A percentile compares a stretch with the other conserved stretches of the same genome.
Conservation (phyloP, 2,329 filamentous ascomycete species). For the Clonostachys chloroleuca region DNA sequence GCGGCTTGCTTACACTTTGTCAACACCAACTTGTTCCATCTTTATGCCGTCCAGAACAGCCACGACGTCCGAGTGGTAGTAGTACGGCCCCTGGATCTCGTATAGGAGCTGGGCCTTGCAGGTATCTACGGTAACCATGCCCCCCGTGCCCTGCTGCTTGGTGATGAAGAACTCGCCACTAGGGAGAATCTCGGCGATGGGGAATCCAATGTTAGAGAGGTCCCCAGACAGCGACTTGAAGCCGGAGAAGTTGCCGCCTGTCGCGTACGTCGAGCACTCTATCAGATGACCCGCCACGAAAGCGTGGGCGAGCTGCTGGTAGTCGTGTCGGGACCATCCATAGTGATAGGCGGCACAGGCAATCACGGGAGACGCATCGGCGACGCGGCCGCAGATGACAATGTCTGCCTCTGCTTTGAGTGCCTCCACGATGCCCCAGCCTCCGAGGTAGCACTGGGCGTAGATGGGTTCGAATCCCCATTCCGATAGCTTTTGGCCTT, state of each 20-base stretch:
- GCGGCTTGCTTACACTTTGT: slow-evolving; percentile 17
- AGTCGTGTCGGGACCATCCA: slow-evolving; percentile 38
- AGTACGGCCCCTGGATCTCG: slow-evolving; percentile 32
- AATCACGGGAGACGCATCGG: slow-evolving; percentile 43
- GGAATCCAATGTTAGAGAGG: slow-evolving; percentile 18
- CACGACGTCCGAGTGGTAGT: slow-evolving; percentile 33
- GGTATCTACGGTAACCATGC: slow-evolving; percentile 20
- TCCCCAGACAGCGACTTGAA: slow-evolving; percentile 11
- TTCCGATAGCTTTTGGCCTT: no score
- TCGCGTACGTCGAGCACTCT: slow-evolving; percentile 46
- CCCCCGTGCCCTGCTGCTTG: slow-evolving; percentile 20
- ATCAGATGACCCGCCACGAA: slow-evolving; percentile 44
- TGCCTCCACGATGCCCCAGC: no score
- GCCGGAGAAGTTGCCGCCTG: slow-evolving; percentile 46
- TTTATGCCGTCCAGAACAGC: slow-evolving; percentile 20
- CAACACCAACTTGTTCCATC: slow-evolving; percentile 21
- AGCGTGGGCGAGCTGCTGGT: slow-evolving; percentile 38
- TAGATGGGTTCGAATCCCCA: no score
- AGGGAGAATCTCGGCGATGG: slow-evolving; percentile 20
- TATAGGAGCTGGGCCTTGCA: slow-evolving; percentile 30
- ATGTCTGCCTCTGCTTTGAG: no score
- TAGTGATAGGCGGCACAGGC: slow-evolving; percentile 50
- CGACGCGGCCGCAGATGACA: no score
- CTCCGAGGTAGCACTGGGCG: no score
- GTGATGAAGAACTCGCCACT: slow-evolving; percentile 21